Evolutionary conservation across 2,329 filamentous ascomycete genomes (phyloP), one percentile per base, ranked within the genome.

Genomic region (Trichoderma pleuroti): DNA sequence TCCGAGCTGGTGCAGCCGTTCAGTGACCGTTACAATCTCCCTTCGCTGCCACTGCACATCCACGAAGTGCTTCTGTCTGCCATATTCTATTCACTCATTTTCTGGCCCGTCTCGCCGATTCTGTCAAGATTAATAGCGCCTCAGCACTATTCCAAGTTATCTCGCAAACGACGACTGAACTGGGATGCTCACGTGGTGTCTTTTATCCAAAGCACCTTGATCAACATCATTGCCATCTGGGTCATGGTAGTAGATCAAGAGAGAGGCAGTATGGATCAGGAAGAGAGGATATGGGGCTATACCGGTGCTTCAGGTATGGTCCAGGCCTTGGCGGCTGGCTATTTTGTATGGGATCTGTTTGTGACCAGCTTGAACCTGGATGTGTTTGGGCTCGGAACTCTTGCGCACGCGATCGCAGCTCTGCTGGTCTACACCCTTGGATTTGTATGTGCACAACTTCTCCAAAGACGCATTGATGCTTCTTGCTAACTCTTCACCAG

Each of bases 171-270:
- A 77, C 81, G 81, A 57, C 84, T 93, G 73, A 96, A 92, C 84
- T 96, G 93, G 93, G 90, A 97, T 79, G 91, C 93, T 28, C 93
- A 95, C 78, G 90, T 95, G 69, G 93, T 96, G 36, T 94, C 92
- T n/a, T 86, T 96, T 74, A 84, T 93, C 70, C 93, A 97, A 85
- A 91, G 90, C 78, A 83, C 86, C 36, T 81, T 93, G 69, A 92
- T 97, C 82, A 93, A 91, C 79, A 79, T 75, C 61, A 82, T 94
- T 36, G 91, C 92, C n/a, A 81, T 96, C 18, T 94, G 89, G 86
- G 87, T 92, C 70, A 92, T 94, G 81, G 84, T 84, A 69, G 81
- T 78, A 54, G 93, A 96, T 79, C 82, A 89, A 52, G 91, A 94
- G 79, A 86, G 92, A 72, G 83, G 81, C 74, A 82, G 82, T 60